A percentile compares a stretch with the other conserved stretches of the same genome.
These are phyloP conservation scores for Capillidium heterosporum DNA, from an alignment of 371 early-diverging fungal genomes.

Conservation along the genomic window DNA sequence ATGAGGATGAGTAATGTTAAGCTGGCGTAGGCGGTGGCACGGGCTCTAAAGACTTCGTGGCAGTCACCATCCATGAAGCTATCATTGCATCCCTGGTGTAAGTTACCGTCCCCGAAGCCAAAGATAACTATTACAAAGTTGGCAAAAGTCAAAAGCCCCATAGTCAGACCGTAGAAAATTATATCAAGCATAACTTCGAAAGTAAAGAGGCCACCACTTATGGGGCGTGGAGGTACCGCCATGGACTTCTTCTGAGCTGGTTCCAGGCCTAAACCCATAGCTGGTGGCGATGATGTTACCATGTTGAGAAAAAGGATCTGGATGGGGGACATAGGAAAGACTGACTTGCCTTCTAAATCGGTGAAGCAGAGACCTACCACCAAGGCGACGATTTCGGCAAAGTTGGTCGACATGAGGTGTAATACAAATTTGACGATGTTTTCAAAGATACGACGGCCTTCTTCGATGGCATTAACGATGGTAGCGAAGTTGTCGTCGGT, in stretches of 20 bases:
- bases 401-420: constrained; percentile 45
- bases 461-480: constrained; percentile 64
- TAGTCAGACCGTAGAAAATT: constrained; percentile 47
- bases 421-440: constrained; percentile 86
- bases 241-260: constrained; percentile 60
- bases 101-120: constrained; percentile 34
- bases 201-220: constrained; percentile 43
- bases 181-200: constrained; percentile 45
- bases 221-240: constrained; percentile 56
- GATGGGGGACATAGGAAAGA: constrained; percentile 56
- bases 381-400: constrained; percentile 27
- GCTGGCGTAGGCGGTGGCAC: constrained; percentile 47
- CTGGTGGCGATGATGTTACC: constrained; percentile 56
- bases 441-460: constrained; percentile 72
- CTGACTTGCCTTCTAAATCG: constrained; percentile 31
- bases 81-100: constrained; percentile 40
- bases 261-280: constrained; percentile 71
- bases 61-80: constrained; percentile 27
- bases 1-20: constrained; percentile 40
- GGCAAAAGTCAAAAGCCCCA: constrained; percentile 38
- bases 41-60: constrained; percentile 47
- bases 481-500: constrained; percentile 77
- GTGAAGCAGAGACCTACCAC: constrained; percentile 46
- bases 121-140: constrained; percentile 47
- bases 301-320: constrained; percentile 84